Evolutionary conservation across 768 basidiomycete species (phyloP), one percentile per base, ranked within the genome.

Genomic region (Lentinus brumalis): DNA sequence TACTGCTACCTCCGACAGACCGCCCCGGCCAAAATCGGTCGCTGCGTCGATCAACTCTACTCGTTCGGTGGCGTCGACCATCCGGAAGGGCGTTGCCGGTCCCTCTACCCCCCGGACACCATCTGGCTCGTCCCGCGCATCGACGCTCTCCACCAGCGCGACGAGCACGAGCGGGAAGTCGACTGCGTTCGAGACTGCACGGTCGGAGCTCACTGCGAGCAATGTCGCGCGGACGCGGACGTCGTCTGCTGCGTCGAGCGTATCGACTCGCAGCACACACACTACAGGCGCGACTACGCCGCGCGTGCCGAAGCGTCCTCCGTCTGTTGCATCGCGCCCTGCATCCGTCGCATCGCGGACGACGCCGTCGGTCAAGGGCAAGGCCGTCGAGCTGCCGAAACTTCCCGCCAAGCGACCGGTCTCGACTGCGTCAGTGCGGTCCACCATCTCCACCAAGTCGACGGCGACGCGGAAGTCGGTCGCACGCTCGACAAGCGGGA

Each of bases 141-240:
- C 71, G 14, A 56, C 61, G 1, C 46, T 54, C 9, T 62, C 61
- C 2, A 47, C 56, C 47, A 55, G 63, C 10, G 52, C 70, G 30
- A 73, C 72, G 30, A 74, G 68, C 14, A 72, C 69, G 6, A 79
- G 78, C 59, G 78, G 78, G 26, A 72, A 64, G 26, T 76, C 76
- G 10, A 73, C 75, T 4, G 76, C 79, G 3, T 85, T 81, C 69
- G 78, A 77, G 59, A 82, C 81, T 3, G 79, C 82, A 6, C 75
- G 73, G 51, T 78, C 75, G 9, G 75, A 70, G 61, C 50, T 73
- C 59, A 55, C 77, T 58, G 68, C 72, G 65, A 69, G 75, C 68
- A 53, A 77, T 70, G 69, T 70, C 1, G 62, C 66, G 9, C 76
- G 73, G 32, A 68, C 68, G 15, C 69, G 72, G 15, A 67, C 69